These are phyloP conservation scores for Terfezia boudieri DNA, from an alignment of 495 filamentous ascomycete genomes.

Conservation along the genomic window DNA sequence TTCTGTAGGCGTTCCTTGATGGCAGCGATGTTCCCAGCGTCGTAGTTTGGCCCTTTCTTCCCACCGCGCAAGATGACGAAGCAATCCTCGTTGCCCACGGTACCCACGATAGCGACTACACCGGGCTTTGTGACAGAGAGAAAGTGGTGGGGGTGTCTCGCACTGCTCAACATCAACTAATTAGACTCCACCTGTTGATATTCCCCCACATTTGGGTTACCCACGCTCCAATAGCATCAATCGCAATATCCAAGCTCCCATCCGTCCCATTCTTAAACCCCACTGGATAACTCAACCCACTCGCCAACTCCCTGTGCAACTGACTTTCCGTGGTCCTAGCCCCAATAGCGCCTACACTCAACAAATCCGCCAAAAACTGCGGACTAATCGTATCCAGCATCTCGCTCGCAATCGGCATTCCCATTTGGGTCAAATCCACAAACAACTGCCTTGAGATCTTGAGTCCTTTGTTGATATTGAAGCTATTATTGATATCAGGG, in stretches of 20 bases:
- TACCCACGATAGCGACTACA: constrained; percentile 87
- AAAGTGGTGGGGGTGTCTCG: constrained; percentile 89
- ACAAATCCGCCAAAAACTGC: constrained; percentile 86
- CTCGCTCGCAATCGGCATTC: constrained; percentile 96
- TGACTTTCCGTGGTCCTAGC: constrained; percentile 91
- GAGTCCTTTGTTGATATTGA: constrained; percentile 96
- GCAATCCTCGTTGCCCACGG: constrained; percentile 90
- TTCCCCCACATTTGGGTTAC: neutral
- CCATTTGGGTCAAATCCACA: constrained; percentile 76
- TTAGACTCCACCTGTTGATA: neutral
- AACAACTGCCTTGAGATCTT: constrained; percentile 74
- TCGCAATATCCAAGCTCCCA: constrained; percentile 66
- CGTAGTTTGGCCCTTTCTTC: constrained; percentile 84
- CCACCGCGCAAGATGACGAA: constrained; percentile 94
- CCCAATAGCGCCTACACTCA: constrained; percentile 81
- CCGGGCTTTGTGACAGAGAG: constrained; percentile 95
- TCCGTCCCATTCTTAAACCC: constrained; percentile 99
- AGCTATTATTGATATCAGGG: constrained; percentile 93
- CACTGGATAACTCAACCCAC: constrained; percentile 85
- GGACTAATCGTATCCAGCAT: constrained; percentile 98
- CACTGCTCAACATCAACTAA: constrained; percentile 19
- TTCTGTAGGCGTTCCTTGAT: constrained; percentile 47
- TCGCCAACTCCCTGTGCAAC: constrained; percentile 83
- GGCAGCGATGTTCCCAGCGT: constrained; percentile 55
- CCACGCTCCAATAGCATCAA: constrained; percentile 80